phyloP scores from a whole-genome alignment of 768 basidiomycete genomes.

The Melanogaster broomeanus region DNA sequence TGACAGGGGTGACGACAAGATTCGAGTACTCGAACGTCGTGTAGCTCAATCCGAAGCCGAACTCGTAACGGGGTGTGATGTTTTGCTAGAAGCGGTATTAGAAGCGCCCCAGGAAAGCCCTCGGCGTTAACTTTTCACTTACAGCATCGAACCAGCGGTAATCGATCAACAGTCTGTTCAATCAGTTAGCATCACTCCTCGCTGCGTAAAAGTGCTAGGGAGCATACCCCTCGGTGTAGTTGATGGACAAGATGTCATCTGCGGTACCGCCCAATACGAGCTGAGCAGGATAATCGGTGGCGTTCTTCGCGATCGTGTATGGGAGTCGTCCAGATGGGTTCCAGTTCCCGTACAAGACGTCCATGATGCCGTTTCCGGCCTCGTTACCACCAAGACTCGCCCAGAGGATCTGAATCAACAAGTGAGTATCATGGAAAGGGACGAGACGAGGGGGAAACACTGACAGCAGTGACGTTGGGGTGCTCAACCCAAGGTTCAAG shows the following conservation, averaged over 20 bases:
- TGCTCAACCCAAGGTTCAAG: conserved; percentile 74
- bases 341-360: conserved; percentile 73
- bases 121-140: conserved; percentile 29
- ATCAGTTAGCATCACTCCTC: not conserved
- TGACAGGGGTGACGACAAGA: conserved; percentile 49
- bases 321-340: conserved; percentile 78
- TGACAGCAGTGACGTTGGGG: conserved; percentile 69
- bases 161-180: conserved; percentile 58
- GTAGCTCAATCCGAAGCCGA: conserved; percentile 90
- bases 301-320: conserved; percentile 68
- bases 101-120: not conserved
- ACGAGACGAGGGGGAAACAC: conserved; percentile 39
- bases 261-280: conserved; percentile 26
- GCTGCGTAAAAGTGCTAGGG: not conserved
- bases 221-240: conserved; percentile 57
- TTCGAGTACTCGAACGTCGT: conserved; percentile 74
- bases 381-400: conserved; percentile 70
- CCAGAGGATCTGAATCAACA: conserved; percentile 41
- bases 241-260: conserved; percentile 44
- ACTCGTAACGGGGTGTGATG: conserved; percentile 81
- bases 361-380: conserved; percentile 74
- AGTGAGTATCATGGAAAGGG: conserved; percentile 2
- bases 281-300: conserved; percentile 52
- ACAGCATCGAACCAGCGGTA: conserved; percentile 73
- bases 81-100: conserved; percentile 44